Conservation (phyloP, 2,329 filamentous ascomycete species). For the Pestalotiopsis sp. region DNA sequence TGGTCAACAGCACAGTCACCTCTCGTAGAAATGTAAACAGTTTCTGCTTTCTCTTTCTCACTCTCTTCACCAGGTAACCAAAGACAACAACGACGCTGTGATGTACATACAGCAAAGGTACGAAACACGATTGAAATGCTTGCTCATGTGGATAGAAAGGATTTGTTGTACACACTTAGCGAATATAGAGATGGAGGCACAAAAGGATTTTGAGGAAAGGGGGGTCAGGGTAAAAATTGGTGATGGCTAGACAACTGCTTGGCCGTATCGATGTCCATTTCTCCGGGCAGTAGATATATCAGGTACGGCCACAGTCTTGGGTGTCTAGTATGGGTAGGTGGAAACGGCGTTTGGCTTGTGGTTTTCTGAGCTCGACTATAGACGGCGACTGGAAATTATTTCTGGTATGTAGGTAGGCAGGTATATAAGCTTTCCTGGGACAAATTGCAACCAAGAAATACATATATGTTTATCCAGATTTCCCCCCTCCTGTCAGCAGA, state of each 20-base stretch:
- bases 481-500: too few relatives aligned
- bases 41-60: background rate
- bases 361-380: background rate
- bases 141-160: background rate
- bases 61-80: background rate
- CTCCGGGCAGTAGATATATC: background rate
- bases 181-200: background rate
- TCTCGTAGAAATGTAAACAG: background rate
- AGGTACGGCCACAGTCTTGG: background rate
- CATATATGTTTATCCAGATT: background rate
- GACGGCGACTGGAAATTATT: background rate
- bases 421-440: background rate
- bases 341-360: background rate
- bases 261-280: background rate
- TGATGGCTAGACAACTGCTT: background rate
- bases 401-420: background rate
- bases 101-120: background rate
- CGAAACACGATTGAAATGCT: background rate
- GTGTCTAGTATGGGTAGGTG: background rate
- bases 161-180: background rate
- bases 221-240: background rate
- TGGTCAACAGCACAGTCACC: conserved; percentile 7
- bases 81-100: background rate
- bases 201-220: background rate
- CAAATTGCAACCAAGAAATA: background rate